A percentile compares a stretch with the other conserved stretches of the same genome.
Conservation (phyloP, 2,329 filamentous ascomycete genomes). For the Herpotrichia juniperi region DNA sequence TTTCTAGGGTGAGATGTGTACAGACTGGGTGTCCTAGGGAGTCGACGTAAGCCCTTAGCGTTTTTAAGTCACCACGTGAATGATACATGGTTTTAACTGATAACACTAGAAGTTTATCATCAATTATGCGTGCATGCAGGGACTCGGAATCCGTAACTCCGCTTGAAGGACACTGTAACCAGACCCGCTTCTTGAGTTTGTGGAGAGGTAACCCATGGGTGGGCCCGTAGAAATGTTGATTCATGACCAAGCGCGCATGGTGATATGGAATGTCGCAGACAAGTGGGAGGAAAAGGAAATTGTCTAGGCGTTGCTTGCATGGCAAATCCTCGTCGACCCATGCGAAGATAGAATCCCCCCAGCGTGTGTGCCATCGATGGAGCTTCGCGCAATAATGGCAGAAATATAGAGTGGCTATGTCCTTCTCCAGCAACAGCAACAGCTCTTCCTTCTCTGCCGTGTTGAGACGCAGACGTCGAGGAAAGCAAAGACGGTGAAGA, state of each 20-base stretch:
- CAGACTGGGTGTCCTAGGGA: constrained; percentile 8
- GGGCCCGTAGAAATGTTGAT: constrained; percentile 23
- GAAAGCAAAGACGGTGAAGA: constrained; percentile 17
- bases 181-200: constrained; percentile 11
- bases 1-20: constrained; percentile 12
- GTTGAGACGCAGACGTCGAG: constrained; percentile 4
- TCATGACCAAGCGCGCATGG: constrained; percentile 26
- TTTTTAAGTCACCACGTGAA: constrained; percentile 10
- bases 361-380: constrained; percentile 23
- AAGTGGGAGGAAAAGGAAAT: neutral
- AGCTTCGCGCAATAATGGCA: constrained; percentile 25
- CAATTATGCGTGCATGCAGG: constrained; percentile 20
- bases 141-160: constrained; percentile 6
- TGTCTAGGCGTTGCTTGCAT: constrained; percentile 16
- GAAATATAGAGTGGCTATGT: constrained; percentile 18
- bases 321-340: constrained; percentile 5
- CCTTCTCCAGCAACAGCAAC: constrained; percentile 21
- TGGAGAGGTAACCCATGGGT: constrained; percentile 16
- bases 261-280: constrained; percentile 15
- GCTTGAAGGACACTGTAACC: neutral
- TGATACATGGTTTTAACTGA: constrained; percentile 16
- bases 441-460: constrained; percentile 17
- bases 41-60: constrained; percentile 17
- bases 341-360: constrained; percentile 10
- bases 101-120: constrained; percentile 22